Evolutionary conservation across 169 alveolate species (phyloP).

Genomic region (Plasmodium reichenowi): DNA sequence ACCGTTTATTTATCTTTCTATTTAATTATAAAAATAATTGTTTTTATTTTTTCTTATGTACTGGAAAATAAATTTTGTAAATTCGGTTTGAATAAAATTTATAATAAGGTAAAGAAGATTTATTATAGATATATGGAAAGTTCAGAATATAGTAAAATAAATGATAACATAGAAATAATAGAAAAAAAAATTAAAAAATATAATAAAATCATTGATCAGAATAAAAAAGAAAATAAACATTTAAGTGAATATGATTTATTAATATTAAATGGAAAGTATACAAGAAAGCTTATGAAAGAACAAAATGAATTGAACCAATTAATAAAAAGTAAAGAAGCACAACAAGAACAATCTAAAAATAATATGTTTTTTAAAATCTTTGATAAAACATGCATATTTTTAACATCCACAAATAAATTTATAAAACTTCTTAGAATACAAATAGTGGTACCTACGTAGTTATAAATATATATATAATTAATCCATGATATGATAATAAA

Average conservation of each 20-base stretch:
- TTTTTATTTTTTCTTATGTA: not conserved
- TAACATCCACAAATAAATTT: constrained; percentile 12
- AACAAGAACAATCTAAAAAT: constrained; percentile 15
- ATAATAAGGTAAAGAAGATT: constrained; percentile 8
- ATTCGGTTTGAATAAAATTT: not conserved
- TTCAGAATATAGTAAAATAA: constrained; percentile 11
- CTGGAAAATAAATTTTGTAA: constrained; percentile 11
- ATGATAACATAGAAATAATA: constrained; percentile 17
- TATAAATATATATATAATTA: too few species aligned
- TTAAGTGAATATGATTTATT: constrained; percentile 51
- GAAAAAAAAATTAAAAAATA: constrained; percentile 55
- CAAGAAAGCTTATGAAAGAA: constrained; percentile 61
- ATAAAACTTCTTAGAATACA: constrained; percentile 10
- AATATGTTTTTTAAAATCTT: not conserved
- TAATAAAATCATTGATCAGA: constrained; percentile 36
- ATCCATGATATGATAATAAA: too few species aligned
- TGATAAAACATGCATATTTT: not conserved
- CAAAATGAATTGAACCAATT: constrained; percentile 21
- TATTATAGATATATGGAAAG: constrained; percentile 17
- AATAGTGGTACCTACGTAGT: constrained; percentile 11
- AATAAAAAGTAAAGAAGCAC: not conserved
- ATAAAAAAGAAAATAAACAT: constrained; percentile 48
- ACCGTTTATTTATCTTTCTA: constrained; percentile 41
- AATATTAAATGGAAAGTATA: constrained; percentile 70
- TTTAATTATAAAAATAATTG: constrained; percentile 6